Percentiles rank a stretch among this genome's conserved stretches.
Evolutionary conservation across 1,139 yeast genomes (phyloP).

Genomic region (Kurtzmaniella natalensis): DNA sequence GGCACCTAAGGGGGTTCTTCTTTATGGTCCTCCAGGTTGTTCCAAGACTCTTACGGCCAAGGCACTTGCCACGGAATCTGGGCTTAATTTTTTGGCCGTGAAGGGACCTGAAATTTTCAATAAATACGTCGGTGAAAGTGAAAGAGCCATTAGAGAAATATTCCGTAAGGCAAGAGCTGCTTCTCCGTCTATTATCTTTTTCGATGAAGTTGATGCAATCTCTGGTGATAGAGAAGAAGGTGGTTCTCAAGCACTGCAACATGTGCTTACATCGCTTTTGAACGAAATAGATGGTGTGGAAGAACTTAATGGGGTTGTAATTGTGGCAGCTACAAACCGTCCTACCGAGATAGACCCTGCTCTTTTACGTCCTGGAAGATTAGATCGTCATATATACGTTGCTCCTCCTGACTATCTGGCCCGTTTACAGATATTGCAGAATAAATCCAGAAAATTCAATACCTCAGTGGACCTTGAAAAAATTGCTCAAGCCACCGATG

Average conservation of each 20-base stretch:
- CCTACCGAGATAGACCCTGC: conserved; percentile 94
- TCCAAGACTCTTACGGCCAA: conserved; percentile 92
- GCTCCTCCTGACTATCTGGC: conserved; percentile 85
- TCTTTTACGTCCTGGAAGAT: conserved; percentile 85
- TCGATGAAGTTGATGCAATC: conserved; percentile 93
- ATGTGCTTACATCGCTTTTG: conserved; percentile 82
- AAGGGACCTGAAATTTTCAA: conserved; percentile 95
- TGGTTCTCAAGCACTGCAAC: conserved; percentile 69
- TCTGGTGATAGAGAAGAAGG: conserved; percentile 65
- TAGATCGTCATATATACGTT: conserved; percentile 89
- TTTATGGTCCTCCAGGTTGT: conserved; percentile 97
- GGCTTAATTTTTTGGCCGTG: conserved; percentile 85
- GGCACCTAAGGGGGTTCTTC: conserved; percentile 86
- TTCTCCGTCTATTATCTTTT: conserved; percentile 85
- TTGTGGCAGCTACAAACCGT: conserved; percentile 92
- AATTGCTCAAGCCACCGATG: conserved; percentile 68
- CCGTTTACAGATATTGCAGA: conserved; percentile 67
- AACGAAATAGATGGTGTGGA: conserved; percentile 97
- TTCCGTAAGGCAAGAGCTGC: conserved; percentile 92
- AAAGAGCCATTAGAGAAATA: conserved; percentile 80
- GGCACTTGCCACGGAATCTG: conserved; percentile 93
- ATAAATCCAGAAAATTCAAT: conserved; percentile 55
- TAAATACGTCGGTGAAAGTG: conserved; percentile 93
- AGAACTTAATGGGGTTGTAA: conserved; percentile 85
- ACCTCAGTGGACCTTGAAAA: conserved; percentile 37